Evolutionary conservation across 805 yeast genomes (phyloP).

Genomic region (Saccharomycopsis capsularis): DNA sequence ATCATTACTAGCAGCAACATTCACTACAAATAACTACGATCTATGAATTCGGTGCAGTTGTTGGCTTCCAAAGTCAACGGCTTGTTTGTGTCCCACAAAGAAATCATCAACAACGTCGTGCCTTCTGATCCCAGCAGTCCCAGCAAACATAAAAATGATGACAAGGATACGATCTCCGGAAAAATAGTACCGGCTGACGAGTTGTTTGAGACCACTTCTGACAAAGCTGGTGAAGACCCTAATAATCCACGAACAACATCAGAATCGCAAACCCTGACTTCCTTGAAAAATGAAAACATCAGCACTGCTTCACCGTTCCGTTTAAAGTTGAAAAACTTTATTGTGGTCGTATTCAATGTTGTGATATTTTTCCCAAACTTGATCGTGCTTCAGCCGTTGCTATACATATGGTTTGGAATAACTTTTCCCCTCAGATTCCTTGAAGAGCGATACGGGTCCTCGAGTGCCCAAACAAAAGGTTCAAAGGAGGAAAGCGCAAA

Average conservation of each 20-base stretch:
- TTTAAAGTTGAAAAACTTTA: conserved; percentile 13
- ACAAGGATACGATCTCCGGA: too few relatives aligned
- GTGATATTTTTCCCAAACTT: conserved; percentile 44
- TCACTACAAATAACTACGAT: too few relatives aligned
- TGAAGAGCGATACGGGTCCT: conserved; percentile 24
- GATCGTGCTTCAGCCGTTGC: too few relatives aligned
- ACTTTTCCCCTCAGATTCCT: conserved; percentile 45
- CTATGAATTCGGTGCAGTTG: conserved; percentile 15
- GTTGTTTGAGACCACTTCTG: neutral
- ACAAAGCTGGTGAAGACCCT: neutral
- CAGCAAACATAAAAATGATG: conserved; percentile 1
- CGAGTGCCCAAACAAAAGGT: too few relatives aligned
- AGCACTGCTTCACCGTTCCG: neutral
- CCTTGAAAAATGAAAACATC: neutral
- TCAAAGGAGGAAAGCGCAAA: too few relatives aligned
- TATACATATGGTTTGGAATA: too few relatives aligned
- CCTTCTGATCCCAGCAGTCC: neutral
- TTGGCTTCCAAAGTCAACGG: conserved; percentile 6
- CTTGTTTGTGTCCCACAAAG: neutral
- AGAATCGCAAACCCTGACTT: too few relatives aligned
- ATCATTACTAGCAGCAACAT: too few relatives aligned
- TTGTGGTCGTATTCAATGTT: conserved; percentile 26
- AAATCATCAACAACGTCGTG: neutral
- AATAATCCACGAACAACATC: too few relatives aligned
- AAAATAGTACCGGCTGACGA: neutral